Percentiles rank a stretch among this genome's conserved stretches.
Conservation (phyloP, 1,139 yeast species). For the Nematodospora anomalae region DNA sequence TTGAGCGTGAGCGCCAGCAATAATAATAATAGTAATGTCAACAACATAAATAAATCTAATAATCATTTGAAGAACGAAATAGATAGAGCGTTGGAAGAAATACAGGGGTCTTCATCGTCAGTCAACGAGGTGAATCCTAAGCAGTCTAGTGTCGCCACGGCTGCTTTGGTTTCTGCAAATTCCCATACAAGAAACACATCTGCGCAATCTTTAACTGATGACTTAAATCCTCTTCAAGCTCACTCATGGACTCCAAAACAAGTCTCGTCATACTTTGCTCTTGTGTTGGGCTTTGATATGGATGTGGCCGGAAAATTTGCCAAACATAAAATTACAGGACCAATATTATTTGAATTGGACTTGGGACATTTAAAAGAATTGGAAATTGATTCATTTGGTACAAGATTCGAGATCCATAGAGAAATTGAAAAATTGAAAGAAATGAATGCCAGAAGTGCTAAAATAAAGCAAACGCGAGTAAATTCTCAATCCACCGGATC, state of each 20-base stretch:
- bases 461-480: constrained; percentile 13
- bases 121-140: neutral
- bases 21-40: neutral
- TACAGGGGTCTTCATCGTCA: constrained; percentile 33
- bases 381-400: constrained; percentile 91
- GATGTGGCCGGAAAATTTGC: constrained; percentile 76
- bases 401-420: constrained; percentile 86
- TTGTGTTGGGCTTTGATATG: constrained; percentile 67
- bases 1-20: constrained; percentile 3
- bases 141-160: constrained; percentile 4
- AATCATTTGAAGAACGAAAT: constrained; percentile 58
- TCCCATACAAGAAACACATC: constrained; percentile 11
- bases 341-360: constrained; percentile 81
- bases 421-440: constrained; percentile 74
- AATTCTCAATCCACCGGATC: constrained; percentile 12
- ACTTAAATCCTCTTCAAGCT: constrained; percentile 52
- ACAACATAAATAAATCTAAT: neutral
- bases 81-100: constrained; percentile 78
- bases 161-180: neutral
- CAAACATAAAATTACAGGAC: constrained; percentile 86
- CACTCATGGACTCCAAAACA: constrained; percentile 82
- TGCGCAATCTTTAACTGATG: constrained; percentile 26
- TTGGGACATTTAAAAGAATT: constrained; percentile 84
- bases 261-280: constrained; percentile 73
- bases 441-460: constrained; percentile 15